Conservation (phyloP, 192 early-diverging fungal genomes). For the Coemansia sp. region DNA sequence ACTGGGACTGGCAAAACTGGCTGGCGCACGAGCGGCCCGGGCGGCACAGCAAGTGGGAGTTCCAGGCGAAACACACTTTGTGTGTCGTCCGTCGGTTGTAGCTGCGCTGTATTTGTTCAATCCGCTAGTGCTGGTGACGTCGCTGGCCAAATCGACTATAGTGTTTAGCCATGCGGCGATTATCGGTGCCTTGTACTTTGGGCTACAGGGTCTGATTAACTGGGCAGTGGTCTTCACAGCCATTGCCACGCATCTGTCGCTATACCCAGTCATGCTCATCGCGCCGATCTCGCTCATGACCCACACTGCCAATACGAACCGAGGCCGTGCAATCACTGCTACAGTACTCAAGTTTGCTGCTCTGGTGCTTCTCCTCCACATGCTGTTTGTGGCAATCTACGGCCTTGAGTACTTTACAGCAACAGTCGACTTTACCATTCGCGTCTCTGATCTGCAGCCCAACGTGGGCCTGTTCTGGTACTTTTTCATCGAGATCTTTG, state of each 20-base stretch:
- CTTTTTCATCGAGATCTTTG: constrained; percentile 99
- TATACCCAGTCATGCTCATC: constrained; percentile 86
- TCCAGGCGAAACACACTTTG: constrained; percentile 50
- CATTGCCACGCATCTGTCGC: constrained; percentile 76
- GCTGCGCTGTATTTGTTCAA: constrained; percentile 71
- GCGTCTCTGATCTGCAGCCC: constrained; percentile 87
- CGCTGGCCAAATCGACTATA: constrained; percentile 71
- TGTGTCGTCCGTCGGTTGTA: constrained; percentile 36
- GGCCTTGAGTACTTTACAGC: constrained; percentile 35
- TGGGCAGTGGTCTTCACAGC: constrained; percentile 72
- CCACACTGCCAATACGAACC: not conserved
- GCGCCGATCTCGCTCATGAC: constrained; percentile 46
- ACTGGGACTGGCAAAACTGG: constrained; percentile 59
- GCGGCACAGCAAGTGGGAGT: constrained; percentile 9
- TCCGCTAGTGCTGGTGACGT: constrained; percentile 75
- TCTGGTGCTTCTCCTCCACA: constrained; percentile 17
- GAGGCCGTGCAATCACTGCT: not conserved
- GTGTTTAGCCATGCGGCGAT: constrained; percentile 74
- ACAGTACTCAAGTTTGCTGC: constrained; percentile 15
- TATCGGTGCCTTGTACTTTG: constrained; percentile 71
- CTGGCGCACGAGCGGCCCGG: constrained; percentile 35
- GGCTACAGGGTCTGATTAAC: constrained; percentile 51
- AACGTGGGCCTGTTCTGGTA: constrained; percentile 98
- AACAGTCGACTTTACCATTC: constrained; percentile 52
- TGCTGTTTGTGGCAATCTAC: constrained; percentile 21